Evolutionary conservation across 2,329 filamentous ascomycete species (phyloP), one percentile per base, ranked within the genome.

Genomic region (Pyricularia sp.): DNA sequence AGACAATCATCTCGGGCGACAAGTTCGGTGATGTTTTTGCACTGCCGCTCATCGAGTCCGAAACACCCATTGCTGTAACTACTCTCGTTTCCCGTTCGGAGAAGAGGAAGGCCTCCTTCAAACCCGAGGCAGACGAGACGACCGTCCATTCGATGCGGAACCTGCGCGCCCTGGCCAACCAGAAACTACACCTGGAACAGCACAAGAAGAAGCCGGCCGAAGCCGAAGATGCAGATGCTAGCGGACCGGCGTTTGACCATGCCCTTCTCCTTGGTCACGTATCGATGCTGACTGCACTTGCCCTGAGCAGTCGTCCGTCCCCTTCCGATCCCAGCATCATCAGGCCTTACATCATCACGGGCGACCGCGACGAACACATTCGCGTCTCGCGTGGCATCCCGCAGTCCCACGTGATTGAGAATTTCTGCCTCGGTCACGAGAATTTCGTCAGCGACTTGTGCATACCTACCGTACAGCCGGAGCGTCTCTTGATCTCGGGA

Each of bases 21-120:
- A 99, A 99, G 75, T 97, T 97, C 72, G 94, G 94, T 69, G 94
- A 99, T 74, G 93, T 97, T 67, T 97, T 96, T 76, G 84, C 90
- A 12, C 77, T 99, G 8, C 93, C 94, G 16, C 79, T 97, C 3
- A 74, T 91, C 60, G 69, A 69, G 24, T 63, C 60, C 55, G 55
- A 63, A 26, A 26, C 68, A 12, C 62, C 60, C 49, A 26, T 30
- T 24, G n/a, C 24, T 5, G 6, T n/a, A 8, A 65, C 71, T 35
- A 31, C 55, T 13, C 55, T 59, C 2, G 55, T 59, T 19, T 59
- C 55, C 55, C 55, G 55, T 3, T 59, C 55, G 13, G 55, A 59
- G 55, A 75, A 75, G 67, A 73, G 16, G 69, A 73, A 57, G 22
- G 24, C 53, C 3, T 71, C 72, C 30, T 80, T 75, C 71, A 75